Percentiles rank a stretch among this genome's conserved stretches.
Conservation (phyloP, 305 asterid genomes). For the Ilex paraguariensis region DNA sequence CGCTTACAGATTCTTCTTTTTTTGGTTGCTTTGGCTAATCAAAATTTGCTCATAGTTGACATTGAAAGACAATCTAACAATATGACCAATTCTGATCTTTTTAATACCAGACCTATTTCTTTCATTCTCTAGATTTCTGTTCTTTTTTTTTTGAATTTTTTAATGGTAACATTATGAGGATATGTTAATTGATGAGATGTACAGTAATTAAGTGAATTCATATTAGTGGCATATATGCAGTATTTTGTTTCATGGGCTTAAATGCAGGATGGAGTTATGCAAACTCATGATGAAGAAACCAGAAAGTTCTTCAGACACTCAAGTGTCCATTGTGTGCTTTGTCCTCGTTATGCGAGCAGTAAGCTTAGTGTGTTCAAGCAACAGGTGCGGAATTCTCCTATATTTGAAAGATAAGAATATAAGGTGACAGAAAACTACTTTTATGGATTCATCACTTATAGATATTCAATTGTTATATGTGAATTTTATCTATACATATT, state of each 20-base stretch:
- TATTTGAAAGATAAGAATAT: not conserved
- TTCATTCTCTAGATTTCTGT: not conserved
- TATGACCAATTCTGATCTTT: not conserved
- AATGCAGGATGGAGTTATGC: constrained; percentile 23
- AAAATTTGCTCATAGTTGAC: not conserved
- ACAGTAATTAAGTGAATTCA: too few relatives aligned
- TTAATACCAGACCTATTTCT: not conserved
- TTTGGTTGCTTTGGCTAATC: too few relatives aligned
- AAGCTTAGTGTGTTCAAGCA: constrained; percentile 28
- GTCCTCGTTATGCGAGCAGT: constrained; percentile 24
- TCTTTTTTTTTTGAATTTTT: not conserved
- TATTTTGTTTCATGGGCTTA: not conserved
- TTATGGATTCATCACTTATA: not conserved
- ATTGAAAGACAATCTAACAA: not conserved
- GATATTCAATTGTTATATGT: not conserved
- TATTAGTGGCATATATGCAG: not conserved
- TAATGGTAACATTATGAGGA: too few relatives aligned
- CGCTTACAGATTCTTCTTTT: not conserved
- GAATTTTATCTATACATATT: not conserved
- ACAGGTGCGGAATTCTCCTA: constrained; percentile 8
- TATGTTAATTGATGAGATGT: too few relatives aligned
- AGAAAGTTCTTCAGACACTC: constrained; percentile 21
- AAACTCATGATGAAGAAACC: constrained; percentile 23
- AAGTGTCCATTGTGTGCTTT: constrained; percentile 19
- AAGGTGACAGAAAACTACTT: not conserved